Conservation (phyloP, 2,329 filamentous ascomycete species). For the Penicillium sp. region DNA sequence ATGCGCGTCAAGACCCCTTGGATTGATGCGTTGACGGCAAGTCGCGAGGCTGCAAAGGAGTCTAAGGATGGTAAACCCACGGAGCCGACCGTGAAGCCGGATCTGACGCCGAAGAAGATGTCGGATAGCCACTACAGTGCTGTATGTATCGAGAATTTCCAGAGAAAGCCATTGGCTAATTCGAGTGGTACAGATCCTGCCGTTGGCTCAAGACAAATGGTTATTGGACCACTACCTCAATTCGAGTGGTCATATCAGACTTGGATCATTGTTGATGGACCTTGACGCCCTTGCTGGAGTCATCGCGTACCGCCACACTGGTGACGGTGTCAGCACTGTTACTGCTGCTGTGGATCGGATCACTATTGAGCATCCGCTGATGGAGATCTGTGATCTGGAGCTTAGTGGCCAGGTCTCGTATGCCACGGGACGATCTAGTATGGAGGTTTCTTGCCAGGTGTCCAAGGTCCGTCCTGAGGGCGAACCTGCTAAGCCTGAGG, state of each 20-base stretch:
- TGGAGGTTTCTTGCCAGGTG: slow-evolving; percentile 70
- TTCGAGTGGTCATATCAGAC: slow-evolving; percentile 32
- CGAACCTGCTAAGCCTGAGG: slow-evolving; percentile 52
- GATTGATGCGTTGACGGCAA: slow-evolving; percentile 60
- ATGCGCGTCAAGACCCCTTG: slow-evolving; percentile 63
- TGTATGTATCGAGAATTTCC: slow-evolving; percentile 42
- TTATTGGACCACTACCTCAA: slow-evolving; percentile 54
- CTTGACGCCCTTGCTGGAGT: slow-evolving; percentile 72
- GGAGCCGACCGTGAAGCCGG: slow-evolving; percentile 43
- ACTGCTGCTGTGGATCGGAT: slow-evolving; percentile 62
- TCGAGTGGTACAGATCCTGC: slow-evolving; percentile 52
- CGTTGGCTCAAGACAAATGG: slow-evolving; percentile 69
- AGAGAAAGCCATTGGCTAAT: slow-evolving; percentile 2
- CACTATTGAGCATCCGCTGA: slow-evolving; percentile 65
- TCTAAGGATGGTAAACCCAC: slow-evolving; percentile 14
- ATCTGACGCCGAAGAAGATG: slow-evolving; percentile 64
- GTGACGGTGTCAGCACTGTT: slow-evolving; percentile 59
- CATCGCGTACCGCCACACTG: slow-evolving; percentile 69
- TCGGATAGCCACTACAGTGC: slow-evolving; percentile 65
- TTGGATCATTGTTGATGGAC: slow-evolving; percentile 74
- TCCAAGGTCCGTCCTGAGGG: slow-evolving; percentile 61
- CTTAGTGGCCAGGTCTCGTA: slow-evolving; percentile 66
- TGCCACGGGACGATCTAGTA: slow-evolving; percentile 66
- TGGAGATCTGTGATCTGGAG: slow-evolving; percentile 73
- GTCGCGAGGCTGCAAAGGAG: slow-evolving; percentile 39